These are phyloP conservation scores for Sarcodon sp. DNA, from an alignment of 768 basidiomycete genomes.

Conservation along the genomic window DNA sequence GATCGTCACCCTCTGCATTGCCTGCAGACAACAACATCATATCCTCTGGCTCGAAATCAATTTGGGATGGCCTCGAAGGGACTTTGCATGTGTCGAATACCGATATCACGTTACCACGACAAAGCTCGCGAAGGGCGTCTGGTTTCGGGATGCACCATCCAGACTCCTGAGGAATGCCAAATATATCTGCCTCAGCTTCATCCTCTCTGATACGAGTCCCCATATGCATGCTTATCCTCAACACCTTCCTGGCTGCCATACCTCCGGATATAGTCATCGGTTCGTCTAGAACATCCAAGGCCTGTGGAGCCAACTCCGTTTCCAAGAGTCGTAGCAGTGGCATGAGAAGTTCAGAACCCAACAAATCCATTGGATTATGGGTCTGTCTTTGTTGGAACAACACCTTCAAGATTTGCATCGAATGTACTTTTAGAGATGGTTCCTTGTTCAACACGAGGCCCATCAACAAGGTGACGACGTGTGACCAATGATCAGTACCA, in stretches of 20 bases:
- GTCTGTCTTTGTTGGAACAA: slow-evolving; percentile 81
- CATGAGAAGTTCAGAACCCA: slow-evolving; percentile 84
- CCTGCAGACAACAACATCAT: slow-evolving; percentile 19
- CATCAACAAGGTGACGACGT: slow-evolving; percentile 76
- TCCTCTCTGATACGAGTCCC: slow-evolving; percentile 25
- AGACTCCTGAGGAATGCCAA: slow-evolving; percentile 70
- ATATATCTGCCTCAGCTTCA: slow-evolving; percentile 55
- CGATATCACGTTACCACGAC: slow-evolving; percentile 68
- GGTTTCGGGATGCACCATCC: slow-evolving; percentile 81
- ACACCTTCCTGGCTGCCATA: slow-evolving; percentile 71
- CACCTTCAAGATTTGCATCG: slow-evolving; percentile 81
- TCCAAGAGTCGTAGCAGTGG: slow-evolving; percentile 82
- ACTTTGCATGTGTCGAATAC: slow-evolving; percentile 79
- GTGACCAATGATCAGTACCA: slow-evolving; percentile 58
- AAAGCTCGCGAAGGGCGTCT: slow-evolving; percentile 44
- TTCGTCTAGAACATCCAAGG: slow-evolving; percentile 89
- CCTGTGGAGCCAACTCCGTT: slow-evolving; percentile 73
- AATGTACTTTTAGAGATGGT: slow-evolving; percentile 69
- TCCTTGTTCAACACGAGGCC: slow-evolving; percentile 77
- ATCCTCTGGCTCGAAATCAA: slow-evolving; percentile 60
- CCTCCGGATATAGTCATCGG: slow-evolving; percentile 72
- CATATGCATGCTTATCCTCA: slow-evolving; percentile 82
- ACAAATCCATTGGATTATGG: slow-evolving; percentile 52
- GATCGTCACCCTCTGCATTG: slow-evolving; percentile 35
- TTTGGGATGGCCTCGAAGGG: slow-evolving; percentile 52